Evolutionary conservation across 2,329 filamentous ascomycete genomes (phyloP).

Genomic region (Sporothrix humicola): DNA sequence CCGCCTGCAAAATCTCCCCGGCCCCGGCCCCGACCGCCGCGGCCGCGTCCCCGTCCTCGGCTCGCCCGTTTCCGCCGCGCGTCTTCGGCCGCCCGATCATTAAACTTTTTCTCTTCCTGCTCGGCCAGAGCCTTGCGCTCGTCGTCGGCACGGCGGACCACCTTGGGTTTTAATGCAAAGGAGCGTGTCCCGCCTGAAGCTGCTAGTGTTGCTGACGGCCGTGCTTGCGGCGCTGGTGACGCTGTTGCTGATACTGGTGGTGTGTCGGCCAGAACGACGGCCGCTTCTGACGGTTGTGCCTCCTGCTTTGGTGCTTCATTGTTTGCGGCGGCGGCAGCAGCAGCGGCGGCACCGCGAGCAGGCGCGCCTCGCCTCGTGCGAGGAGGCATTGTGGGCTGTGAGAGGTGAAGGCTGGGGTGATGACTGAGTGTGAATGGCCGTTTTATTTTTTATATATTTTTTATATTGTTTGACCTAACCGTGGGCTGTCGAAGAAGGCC

Average conservation of each 20-base stretch:
- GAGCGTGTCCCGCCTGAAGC: constrained; percentile 25
- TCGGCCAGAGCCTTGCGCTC: constrained; percentile 48
- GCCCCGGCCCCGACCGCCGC: constrained; percentile 40
- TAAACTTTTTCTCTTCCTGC: constrained; percentile 45
- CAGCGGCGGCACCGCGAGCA: constrained; percentile 31
- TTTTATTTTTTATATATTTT: too few species aligned
- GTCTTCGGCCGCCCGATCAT: constrained; percentile 44
- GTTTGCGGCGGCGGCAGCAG: constrained; percentile 21
- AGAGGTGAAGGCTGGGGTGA: not conserved
- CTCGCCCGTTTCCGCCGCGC: constrained; percentile 41
- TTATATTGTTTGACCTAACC: too few species aligned
- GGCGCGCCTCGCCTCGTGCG: constrained; percentile 35
- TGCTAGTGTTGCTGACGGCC: constrained; percentile 3
- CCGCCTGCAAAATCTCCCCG: constrained; percentile 40
- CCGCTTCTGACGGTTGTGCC: constrained; percentile 15
- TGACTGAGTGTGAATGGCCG: too few species aligned
- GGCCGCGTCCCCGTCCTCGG: constrained; percentile 42
- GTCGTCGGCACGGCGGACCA: constrained; percentile 44
- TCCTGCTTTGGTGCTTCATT: constrained; percentile 13
- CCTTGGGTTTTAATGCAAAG: constrained; percentile 46
- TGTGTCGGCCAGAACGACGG: not conserved
- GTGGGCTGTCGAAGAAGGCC: not conserved
- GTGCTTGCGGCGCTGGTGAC: constrained; percentile 4
- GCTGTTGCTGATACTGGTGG: constrained; percentile 31
- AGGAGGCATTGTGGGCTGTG: constrained; percentile 32